Evolutionary conservation across 768 basidiomycete species (phyloP), one percentile per base, ranked within the genome.

Genomic region (Mycena galopus): DNA sequence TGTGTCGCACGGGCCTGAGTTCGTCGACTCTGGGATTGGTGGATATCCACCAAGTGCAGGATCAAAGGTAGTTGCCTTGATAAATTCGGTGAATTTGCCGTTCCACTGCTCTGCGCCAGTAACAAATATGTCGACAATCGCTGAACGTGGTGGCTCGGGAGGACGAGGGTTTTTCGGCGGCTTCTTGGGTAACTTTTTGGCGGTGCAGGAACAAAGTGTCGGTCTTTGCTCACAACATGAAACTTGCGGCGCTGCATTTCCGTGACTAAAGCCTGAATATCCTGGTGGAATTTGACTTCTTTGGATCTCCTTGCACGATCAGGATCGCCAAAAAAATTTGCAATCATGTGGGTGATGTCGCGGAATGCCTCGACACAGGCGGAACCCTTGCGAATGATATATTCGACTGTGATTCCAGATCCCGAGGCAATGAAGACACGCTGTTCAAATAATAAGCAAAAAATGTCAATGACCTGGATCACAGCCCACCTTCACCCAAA

Each of bases 21-120:
- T n/a, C 0, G 56, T 30, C 2, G 61, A 73, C 2, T 62, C 59
- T 6, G 35, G 72, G 55, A 17, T n/a, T n/a, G n/a, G n/a, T n/a
- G 77, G 76, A 67, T 79, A 79, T 1, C 79, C 77, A 4, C 78
- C 76, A 56, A 76, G 12, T 5, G 65, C 77, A 12, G 77, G 69
- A 66, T 80, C 78, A 27, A 50, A 79, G 0, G 77, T 78, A 6
- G 79, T 79, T 7, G 50, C 29, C 12, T 59, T 37, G 19, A 77
- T 64, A 61, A 77, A 80, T 5, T 78, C 74, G 0, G n/a, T 27
- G 55, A 76, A 79, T 42, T 80, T 80, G 19, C 70, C 59, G 19
- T 72, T 47, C 79, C 75, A 78, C 1, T 64, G 29, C 27, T 65
- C 50, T 1, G 63, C 63, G 19, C 63, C 63, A 30, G 33, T 65